Conservation (phyloP, 768 basidiomycete genomes). For the Xerocomellus amylosporus region DNA sequence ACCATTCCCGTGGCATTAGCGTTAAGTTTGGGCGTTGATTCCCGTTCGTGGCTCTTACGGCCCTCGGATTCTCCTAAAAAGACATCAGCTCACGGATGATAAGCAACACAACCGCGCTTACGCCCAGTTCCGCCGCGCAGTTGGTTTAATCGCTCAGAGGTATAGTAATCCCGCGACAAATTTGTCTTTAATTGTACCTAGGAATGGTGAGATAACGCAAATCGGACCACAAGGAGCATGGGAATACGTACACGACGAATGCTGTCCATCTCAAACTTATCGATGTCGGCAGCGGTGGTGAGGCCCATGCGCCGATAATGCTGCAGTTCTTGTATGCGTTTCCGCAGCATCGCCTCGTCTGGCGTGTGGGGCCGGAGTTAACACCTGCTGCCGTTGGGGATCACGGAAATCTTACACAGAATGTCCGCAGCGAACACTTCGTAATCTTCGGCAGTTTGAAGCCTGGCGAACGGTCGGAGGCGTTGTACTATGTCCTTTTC, state of each 20-base stretch:
- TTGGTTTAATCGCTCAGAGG: conserved; percentile 50
- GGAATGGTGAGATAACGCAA: not conserved
- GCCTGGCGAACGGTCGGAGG: conserved; percentile 83
- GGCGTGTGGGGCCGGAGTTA: not conserved
- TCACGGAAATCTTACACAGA: conserved; percentile 59
- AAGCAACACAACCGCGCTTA: conserved; percentile 41
- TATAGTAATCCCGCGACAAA: conserved; percentile 53
- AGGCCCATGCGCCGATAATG: conserved; percentile 86
- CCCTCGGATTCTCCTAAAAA: conserved; percentile 45
- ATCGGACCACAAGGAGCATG: not conserved
- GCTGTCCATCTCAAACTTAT: conserved; percentile 79
- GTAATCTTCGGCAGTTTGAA: conserved; percentile 90
- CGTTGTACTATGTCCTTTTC: conserved; percentile 89
- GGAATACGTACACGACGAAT: conserved; percentile 59
- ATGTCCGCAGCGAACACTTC: conserved; percentile 87
- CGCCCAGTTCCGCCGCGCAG: conserved; percentile 47
- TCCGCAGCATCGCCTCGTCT: conserved; percentile 89
- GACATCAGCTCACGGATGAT: not conserved
- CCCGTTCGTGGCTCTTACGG: conserved; percentile 59
- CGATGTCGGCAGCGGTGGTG: conserved; percentile 81
- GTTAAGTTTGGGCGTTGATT: conserved; percentile 51
- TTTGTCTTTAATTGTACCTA: conserved; percentile 65
- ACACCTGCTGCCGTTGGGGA: not conserved
- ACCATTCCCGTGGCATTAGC: conserved; percentile 34
- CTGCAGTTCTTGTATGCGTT: conserved; percentile 88